Conservation (phyloP, 2,329 filamentous ascomycete species). For the Alternaria tenuissima region DNA sequence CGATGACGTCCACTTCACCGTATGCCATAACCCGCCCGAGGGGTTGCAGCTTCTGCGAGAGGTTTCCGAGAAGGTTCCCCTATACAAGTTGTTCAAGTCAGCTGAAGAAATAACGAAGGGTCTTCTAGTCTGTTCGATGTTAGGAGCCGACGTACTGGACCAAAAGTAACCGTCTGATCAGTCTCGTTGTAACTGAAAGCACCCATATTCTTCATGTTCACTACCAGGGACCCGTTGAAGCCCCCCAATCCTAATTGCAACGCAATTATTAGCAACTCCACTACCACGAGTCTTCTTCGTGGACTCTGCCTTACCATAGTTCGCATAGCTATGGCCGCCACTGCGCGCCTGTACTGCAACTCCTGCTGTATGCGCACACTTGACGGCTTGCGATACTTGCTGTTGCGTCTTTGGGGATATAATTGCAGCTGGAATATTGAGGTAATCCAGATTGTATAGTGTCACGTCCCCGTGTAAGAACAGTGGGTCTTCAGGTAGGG, state of each 20-base stretch:
- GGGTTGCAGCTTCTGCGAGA: slow-evolving; percentile 2
- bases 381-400: slow-evolving; percentile 1
- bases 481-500: not conserved
- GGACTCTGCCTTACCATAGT: slow-evolving; percentile 1
- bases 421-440: not conserved
- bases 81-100: not conserved
- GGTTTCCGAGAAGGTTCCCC: slow-evolving; percentile 1
- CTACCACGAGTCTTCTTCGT: not conserved
- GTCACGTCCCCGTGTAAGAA: not conserved
- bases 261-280: not conserved
- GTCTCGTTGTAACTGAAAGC: not conserved
- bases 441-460: slow-evolving; percentile 1
- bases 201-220: not conserved
- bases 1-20: slow-evolving; percentile 1
- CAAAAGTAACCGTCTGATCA: slow-evolving; percentile 3
- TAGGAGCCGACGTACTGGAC: not conserved
- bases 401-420: not conserved
- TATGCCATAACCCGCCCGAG: not conserved
- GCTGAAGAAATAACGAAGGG: not conserved
- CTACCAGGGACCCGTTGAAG: not conserved
- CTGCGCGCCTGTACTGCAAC: slow-evolving; percentile 3
- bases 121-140: not conserved
- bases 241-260: not conserved
- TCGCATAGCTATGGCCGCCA: slow-evolving; percentile 1
- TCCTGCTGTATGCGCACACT: not conserved